Evolutionary conservation across 805 yeast species (phyloP), one percentile per base, ranked within the genome.

Genomic region (Komagataella populi): DNA sequence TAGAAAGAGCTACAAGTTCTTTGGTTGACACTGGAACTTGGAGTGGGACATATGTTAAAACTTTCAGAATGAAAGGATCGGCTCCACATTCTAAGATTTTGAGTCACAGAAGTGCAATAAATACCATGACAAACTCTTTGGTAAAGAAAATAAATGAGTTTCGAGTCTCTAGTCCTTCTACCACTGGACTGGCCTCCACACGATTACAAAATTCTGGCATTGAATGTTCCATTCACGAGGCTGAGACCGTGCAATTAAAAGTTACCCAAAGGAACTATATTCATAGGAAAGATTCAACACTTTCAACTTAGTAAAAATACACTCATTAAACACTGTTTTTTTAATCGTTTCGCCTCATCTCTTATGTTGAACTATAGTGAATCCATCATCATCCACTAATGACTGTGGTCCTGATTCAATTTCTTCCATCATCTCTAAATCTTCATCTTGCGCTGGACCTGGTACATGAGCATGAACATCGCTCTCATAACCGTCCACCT

Each of bases 321-420:
- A 47, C 36, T 45, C 17, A 45, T 51, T 18, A 45, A 23, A 7
- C 23, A 30, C 46, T 48, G 39, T 17, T 20, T 24, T 39, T 23
- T 48, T 14, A 43, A 22, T 10, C 6, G 43, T 43, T 39, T 57
- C 73, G 67, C 64, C 76, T 64, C 75, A 73, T n/a, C 85, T 81
- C 60, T 79, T 81, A 61, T 78, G 82, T 59, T 82, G 88, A 3
- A 91, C 97, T 54, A 88, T 67, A 59, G 89, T 93, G 61, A 91
- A 91, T 1, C 98, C 99, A 62, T 91, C 98, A 39, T 91, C 98
- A 62, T 91, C 98, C 6, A 91, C 74, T 7, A 84, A 63, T 1
- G 96, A 95, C 8, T 74, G 85, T 30, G 66, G 65, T 17, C 66
- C 52, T 52, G 56, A 10, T 8, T 62, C 62, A 2, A 63, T 69